Percentiles rank a stretch among this genome's conserved stretches.
Evolutionary conservation across 129 eudicot species (phyloP).

Genomic region (Chrysanthemum seticuspe): DNA sequence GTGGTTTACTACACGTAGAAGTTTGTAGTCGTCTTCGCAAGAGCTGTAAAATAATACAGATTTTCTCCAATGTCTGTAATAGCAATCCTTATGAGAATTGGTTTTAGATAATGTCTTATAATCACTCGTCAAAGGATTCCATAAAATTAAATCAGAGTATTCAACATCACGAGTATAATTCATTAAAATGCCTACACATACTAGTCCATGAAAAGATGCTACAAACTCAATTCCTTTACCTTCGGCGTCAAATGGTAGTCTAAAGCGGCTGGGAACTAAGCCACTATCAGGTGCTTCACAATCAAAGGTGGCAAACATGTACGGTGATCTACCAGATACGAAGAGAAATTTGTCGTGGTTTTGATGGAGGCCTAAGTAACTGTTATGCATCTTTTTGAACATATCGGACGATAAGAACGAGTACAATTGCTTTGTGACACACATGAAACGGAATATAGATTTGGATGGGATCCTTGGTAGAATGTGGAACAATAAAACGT

Average conservation of each 20-base stretch:
- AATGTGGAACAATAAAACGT: too few species aligned
- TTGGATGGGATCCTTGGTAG: too few species aligned
- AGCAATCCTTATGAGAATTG: too few species aligned
- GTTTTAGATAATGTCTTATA: too few species aligned
- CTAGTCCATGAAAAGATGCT: background rate
- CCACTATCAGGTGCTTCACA: background rate
- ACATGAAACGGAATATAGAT: background rate
- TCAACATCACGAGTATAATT: background rate
- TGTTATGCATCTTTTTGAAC: background rate
- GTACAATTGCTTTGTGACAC: background rate
- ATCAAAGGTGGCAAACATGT: background rate
- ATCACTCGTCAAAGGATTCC: too few species aligned
- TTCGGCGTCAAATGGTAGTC: background rate
- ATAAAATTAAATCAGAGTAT: background rate
- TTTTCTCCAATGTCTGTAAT: too few species aligned
- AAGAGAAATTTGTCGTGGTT: background rate
- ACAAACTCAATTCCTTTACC: background rate
- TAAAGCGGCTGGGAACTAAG: background rate
- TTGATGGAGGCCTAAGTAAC: background rate
- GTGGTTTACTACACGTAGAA: too few species aligned
- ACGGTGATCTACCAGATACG: background rate
- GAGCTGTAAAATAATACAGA: too few species aligned
- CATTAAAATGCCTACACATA: background rate
- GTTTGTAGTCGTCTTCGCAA: too few species aligned
- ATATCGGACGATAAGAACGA: background rate